Percentiles rank a stretch among this genome's conserved stretches.
Evolutionary conservation across 192 early-diverging fungal species (phyloP).

Genomic region (Phlyctochytrium arcticum): DNA sequence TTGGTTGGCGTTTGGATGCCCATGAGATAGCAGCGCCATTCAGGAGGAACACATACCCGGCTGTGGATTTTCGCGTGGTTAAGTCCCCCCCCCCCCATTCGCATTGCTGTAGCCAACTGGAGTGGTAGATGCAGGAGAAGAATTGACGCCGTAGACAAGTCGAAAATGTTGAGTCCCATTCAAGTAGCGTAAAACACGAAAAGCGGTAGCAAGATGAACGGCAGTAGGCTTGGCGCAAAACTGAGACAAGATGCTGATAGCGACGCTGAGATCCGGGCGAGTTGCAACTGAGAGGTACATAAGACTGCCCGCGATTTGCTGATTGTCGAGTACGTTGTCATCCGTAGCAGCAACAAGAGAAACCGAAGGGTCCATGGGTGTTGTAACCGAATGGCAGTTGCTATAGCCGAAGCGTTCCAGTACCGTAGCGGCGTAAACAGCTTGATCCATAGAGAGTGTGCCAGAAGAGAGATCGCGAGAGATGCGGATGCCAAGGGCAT

Average conservation of each 20-base stretch:
- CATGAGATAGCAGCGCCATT: neutral
- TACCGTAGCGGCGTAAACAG: neutral
- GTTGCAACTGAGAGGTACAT: constrained; percentile 8
- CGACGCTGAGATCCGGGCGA: neutral
- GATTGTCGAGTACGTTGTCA: no score
- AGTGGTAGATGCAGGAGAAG: no score
- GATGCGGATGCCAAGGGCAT: no score
- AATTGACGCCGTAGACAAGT: no score
- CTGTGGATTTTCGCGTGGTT: neutral
- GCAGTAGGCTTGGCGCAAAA: neutral
- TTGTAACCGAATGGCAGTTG: neutral
- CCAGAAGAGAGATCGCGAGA: no score
- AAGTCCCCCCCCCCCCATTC: neutral
- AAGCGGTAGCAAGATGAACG: neutral
- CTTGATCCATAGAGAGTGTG: neutral
- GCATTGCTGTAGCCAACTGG: neutral
- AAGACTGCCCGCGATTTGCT: neutral
- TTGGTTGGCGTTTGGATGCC: neutral
- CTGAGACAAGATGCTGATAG: neutral
- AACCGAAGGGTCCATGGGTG: neutral
- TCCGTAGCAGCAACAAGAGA: neutral
- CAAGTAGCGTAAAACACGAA: constrained; percentile 22
- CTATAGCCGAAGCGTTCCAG: neutral
- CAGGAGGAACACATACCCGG: neutral
- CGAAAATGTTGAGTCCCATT: no score